Conservation (phyloP, 108 stramenopile genomes). For the Cylindrotheca closterium region DNA sequence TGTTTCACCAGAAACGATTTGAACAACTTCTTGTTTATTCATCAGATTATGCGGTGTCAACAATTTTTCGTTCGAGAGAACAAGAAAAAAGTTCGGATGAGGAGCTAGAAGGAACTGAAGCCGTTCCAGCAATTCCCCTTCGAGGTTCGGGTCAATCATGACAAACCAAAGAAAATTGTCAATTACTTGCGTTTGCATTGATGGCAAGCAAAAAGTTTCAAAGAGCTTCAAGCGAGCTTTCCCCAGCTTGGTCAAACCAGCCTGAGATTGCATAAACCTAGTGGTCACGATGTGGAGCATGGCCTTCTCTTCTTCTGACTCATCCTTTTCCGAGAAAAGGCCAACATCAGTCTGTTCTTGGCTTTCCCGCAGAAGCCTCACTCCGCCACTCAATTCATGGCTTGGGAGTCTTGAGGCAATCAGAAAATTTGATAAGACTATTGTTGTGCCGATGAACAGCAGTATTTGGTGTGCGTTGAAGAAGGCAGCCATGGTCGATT, state of each 20-base stretch:
- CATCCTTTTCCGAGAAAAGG: too few species aligned
- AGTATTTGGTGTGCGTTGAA: too few species aligned
- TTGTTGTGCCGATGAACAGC: too few species aligned
- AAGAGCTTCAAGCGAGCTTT: constrained; percentile 50
- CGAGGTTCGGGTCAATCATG: constrained; percentile 49
- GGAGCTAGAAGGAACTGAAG: constrained; percentile 32
- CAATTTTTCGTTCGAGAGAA: constrained; percentile 46
- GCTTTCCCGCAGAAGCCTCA: too few species aligned
- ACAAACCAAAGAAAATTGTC: constrained; percentile 62
- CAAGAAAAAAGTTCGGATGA: constrained; percentile 42
- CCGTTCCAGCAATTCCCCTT: constrained; percentile 20
- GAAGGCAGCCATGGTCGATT: too few species aligned
- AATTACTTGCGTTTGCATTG: constrained; percentile 39
- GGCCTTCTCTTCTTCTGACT: constrained; percentile 15
- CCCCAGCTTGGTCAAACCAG: constrained; percentile 44
- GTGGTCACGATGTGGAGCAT: constrained; percentile 55
- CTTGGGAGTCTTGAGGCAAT: too few species aligned
- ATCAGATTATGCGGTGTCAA: constrained; percentile 12
- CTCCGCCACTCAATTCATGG: too few species aligned
- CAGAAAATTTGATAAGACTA: too few species aligned
- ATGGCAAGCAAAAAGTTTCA: constrained; percentile 60
- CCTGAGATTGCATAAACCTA: constrained; percentile 68
- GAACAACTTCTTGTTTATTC: neutral
- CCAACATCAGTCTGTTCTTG: too few species aligned
- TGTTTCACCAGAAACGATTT: constrained; percentile 37